Evolutionary conservation across 805 yeast species (phyloP).

Genomic region (Candida ortonii): DNA sequence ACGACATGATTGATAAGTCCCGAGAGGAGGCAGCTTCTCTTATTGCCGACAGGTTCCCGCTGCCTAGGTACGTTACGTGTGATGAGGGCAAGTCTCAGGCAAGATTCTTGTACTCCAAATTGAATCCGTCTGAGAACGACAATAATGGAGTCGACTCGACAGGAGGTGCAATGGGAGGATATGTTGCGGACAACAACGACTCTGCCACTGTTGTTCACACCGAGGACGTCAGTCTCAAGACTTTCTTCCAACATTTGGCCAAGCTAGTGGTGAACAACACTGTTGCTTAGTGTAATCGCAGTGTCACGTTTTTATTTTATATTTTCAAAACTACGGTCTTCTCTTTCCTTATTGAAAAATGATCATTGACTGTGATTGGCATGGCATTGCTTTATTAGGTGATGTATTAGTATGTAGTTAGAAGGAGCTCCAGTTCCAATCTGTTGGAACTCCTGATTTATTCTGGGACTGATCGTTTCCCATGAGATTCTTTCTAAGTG

Average conservation of each 20-base stretch:
- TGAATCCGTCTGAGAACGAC: conserved; percentile 86
- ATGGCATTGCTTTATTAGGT: too few species aligned
- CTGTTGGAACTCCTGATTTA: conserved; percentile 35
- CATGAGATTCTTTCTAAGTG: conserved; percentile 20
- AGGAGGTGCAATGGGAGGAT: conserved; percentile 50
- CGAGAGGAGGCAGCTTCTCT: conserved; percentile 89
- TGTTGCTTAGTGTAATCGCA: conserved; percentile 14
- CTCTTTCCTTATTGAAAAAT: neutral
- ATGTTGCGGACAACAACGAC: conserved; percentile 36
- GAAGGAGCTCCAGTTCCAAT: conserved; percentile 56
- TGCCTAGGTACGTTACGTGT: conserved; percentile 95
- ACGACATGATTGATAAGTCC: conserved; percentile 82
- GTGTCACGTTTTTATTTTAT: too few species aligned
- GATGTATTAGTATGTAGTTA: too few species aligned
- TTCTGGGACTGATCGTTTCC: too few species aligned
- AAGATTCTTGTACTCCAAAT: conserved; percentile 88
- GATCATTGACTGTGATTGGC: too few species aligned
- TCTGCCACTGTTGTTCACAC: conserved; percentile 81
- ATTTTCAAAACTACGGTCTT: neutral
- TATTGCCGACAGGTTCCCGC: conserved; percentile 90
- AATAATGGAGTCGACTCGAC: conserved; percentile 36
- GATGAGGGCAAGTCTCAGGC: conserved; percentile 99
- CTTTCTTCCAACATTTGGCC: conserved; percentile 92
- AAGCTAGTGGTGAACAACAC: conserved; percentile 69
- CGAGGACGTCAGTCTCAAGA: conserved; percentile 93